These are phyloP conservation scores for Neurospora sp. DNA, from an alignment of 495 filamentous ascomycete species.

Conservation along the genomic window DNA sequence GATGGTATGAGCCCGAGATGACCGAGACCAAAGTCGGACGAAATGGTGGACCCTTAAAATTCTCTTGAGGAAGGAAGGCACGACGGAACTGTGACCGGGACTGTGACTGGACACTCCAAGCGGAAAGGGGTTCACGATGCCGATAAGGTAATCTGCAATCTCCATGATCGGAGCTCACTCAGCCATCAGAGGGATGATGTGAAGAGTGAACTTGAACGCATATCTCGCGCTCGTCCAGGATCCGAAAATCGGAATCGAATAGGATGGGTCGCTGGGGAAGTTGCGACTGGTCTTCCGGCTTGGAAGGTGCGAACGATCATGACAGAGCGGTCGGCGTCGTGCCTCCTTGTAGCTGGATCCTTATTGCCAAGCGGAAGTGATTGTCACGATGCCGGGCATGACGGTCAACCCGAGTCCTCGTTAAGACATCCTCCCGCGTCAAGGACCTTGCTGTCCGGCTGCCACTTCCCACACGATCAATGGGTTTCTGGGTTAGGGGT, in stretches of 20 bases:
- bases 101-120: background rate
- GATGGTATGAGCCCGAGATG: background rate
- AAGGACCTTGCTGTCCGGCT: background rate
- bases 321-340: background rate
- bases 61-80: background rate
- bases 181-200: background rate
- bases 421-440: background rate
- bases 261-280: background rate
- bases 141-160: background rate
- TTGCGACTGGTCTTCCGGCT: background rate
- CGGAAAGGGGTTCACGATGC: background rate
- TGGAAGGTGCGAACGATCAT: background rate
- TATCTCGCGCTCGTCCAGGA: background rate
- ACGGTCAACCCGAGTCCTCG: background rate
- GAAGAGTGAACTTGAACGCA: background rate
- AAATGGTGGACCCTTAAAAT: background rate
- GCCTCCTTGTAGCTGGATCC: background rate
- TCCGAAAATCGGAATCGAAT: background rate
- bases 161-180: background rate
- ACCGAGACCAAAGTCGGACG: background rate
- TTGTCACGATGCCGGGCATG: background rate
- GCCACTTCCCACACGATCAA: background rate
- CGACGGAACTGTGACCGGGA: background rate
- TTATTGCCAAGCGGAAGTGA: background rate
- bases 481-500: background rate